Conservation (phyloP, 495 filamentous ascomycete species). For the Cercophora newfieldiana region DNA sequence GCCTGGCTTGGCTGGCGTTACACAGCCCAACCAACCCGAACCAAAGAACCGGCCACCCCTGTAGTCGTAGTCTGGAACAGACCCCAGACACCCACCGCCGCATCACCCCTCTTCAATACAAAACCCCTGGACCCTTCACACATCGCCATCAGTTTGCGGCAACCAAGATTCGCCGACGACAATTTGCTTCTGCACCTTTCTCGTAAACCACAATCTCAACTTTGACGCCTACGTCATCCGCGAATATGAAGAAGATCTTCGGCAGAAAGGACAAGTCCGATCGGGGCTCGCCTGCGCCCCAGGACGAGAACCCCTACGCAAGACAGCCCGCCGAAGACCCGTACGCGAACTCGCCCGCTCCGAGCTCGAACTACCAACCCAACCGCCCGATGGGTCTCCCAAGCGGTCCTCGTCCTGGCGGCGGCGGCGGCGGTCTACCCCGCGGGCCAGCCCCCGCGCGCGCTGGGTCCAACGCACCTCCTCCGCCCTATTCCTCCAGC, state of each 20-base stretch:
- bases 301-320: constrained; percentile 68
- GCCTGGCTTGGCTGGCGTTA: not conserved
- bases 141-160: not conserved
- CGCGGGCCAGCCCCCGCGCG: constrained; percentile 20
- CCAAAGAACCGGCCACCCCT: not conserved
- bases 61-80: constrained; percentile 26
- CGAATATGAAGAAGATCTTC: constrained; percentile 65
- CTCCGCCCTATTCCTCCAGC: constrained; percentile 22
- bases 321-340: constrained; percentile 60
- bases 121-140: constrained; percentile 5
- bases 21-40: not conserved
- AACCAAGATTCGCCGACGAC: not conserved
- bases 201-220: not conserved
- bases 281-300: constrained; percentile 52
- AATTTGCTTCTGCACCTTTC: not conserved
- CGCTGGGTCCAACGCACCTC: constrained; percentile 35
- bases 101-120: constrained; percentile 22
- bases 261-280: constrained; percentile 68
- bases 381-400: constrained; percentile 34
- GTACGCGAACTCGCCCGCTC: constrained; percentile 52
- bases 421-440: constrained; percentile 18
- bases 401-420: constrained; percentile 25
- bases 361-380: constrained; percentile 12
- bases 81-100: constrained; percentile 25
- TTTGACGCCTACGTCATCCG: not conserved